Evolutionary conservation across 2,329 filamentous ascomycete species (phyloP), one percentile per base, ranked within the genome.

Genomic region (Beauveria pseudobassiana): DNA sequence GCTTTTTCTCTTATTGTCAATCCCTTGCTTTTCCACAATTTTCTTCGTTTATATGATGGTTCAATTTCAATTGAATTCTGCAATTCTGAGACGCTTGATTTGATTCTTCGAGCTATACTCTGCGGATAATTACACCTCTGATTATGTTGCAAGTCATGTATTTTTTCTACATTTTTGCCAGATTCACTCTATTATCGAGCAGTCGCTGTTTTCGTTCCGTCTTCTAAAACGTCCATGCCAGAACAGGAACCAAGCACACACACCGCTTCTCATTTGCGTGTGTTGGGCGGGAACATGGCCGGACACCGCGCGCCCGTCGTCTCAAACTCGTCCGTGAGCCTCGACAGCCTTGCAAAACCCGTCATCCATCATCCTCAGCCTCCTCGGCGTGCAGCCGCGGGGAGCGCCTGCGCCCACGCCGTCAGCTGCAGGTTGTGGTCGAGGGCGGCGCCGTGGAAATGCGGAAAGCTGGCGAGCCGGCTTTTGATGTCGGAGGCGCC

Each of bases 361-460:
- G n/a, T n/a, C n/a, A n/a, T n/a, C n/a, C n/a, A n/a, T n/a, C n/a
- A n/a, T n/a, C n/a, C n/a, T n/a, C n/a, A n/a, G n/a, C n/a, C n/a
- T n/a, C n/a, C n/a, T n/a, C n/a, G n/a, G n/a, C n/a, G n/a, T n/a
- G n/a, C n/a, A n/a, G n/a, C n/a, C n/a, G n/a, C n/a, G n/a, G n/a
- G n/a, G n/a, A n/a, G n/a, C n/a, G n/a, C n/a, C n/a, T n/a, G n/a
- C n/a, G n/a, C n/a, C n/a, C n/a, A n/a, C n/a, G n/a, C n/a, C n/a
- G n/a, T n/a, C n/a, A n/a, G n/a, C n/a, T n/a, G n/a, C n/a, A n/a
- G n/a, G n/a, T n/a, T n/a, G n/a, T n/a, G n/a, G n/a, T n/a, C n/a
- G n/a, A n/a, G n/a, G n/a, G n/a, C n/a, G n/a, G n/a, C 7, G 77
- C 65, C 10, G 86, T 84, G 79, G 74, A 90, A 90, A 24, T 86